These are phyloP conservation scores for Ceratocystis alfenasii DNA, from an alignment of 2,329 filamentous ascomycete genomes.

Conservation along the genomic window DNA sequence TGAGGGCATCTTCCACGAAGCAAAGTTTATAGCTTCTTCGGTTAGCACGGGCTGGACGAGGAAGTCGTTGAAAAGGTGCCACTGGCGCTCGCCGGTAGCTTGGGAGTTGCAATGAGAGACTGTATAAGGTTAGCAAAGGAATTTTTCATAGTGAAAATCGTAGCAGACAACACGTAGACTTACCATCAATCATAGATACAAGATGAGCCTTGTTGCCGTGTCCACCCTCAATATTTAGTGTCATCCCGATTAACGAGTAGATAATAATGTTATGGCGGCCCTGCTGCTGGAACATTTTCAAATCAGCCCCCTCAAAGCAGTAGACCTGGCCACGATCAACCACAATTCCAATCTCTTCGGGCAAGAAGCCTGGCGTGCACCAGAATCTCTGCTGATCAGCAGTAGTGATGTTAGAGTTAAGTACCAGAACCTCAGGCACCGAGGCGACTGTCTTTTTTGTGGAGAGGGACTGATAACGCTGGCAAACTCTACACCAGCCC, in stretches of 20 bases:
- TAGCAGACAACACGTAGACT: slow-evolving; percentile 23
- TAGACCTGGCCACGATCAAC: slow-evolving; percentile 85
- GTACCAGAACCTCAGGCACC: slow-evolving; percentile 73
- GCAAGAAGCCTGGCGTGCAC: slow-evolving; percentile 82
- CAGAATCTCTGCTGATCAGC: slow-evolving; percentile 69
- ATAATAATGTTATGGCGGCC: slow-evolving; percentile 72
- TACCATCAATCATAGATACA: slow-evolving; percentile 80
- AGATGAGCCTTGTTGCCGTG: slow-evolving; percentile 73
- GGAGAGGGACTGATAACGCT: slow-evolving; percentile 76
- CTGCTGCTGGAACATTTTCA: slow-evolving; percentile 66
- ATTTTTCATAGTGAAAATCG: neutral
- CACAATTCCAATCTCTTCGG: slow-evolving; percentile 86
- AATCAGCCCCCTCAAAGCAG: slow-evolving; percentile 85
- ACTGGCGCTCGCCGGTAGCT: slow-evolving; percentile 52
- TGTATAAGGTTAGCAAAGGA: slow-evolving; percentile 4
- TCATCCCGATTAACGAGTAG: slow-evolving; percentile 82
- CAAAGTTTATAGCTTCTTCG: slow-evolving; percentile 78
- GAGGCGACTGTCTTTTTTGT: slow-evolving; percentile 74
- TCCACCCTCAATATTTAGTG: slow-evolving; percentile 77
- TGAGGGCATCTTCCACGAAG: slow-evolving; percentile 84
- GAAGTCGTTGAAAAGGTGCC: slow-evolving; percentile 98
- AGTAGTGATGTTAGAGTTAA: slow-evolving; percentile 67
- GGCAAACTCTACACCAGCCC: slow-evolving; percentile 87
- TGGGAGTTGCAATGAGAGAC: slow-evolving; percentile 25
- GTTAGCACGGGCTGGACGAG: slow-evolving; percentile 63